Evolutionary conservation across 2,329 filamentous ascomycete species (phyloP).

Genomic region (Fusarium nurragi): DNA sequence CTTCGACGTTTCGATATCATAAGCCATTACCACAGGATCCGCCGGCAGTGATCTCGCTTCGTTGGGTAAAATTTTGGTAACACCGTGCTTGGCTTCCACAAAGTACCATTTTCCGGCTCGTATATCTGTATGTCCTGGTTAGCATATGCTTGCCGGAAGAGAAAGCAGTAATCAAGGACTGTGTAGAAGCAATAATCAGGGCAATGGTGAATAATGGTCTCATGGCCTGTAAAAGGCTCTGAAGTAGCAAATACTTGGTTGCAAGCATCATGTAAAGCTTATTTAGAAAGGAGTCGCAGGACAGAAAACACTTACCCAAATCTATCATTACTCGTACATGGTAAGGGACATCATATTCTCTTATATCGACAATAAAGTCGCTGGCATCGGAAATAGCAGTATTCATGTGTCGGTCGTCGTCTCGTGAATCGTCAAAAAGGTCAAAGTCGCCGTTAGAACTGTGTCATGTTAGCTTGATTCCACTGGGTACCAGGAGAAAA

Average conservation of each 20-base stretch:
- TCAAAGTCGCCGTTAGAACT: conserved; percentile 84
- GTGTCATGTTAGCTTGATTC: conserved; percentile 27
- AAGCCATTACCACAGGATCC: conserved; percentile 98
- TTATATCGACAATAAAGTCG: conserved; percentile 97
- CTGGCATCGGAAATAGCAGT: conserved; percentile 84
- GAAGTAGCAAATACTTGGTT: conserved; percentile 99
- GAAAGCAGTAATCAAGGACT: not conserved
- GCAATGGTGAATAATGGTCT: conserved; percentile 92
- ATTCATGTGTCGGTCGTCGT: conserved; percentile 81
- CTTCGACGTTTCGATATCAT: conserved; percentile 98
- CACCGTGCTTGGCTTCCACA: conserved; percentile 91
- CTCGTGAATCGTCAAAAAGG: conserved; percentile 89
- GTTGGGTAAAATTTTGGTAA: conserved; percentile 83
- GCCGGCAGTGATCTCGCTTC: conserved; percentile 89
- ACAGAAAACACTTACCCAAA: conserved; percentile 64
- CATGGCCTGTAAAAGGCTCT: conserved; percentile 91
- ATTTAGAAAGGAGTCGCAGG: not conserved
- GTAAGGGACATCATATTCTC: conserved; percentile 99
- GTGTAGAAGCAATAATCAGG: conserved; percentile 67
- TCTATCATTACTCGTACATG: conserved; percentile 99
- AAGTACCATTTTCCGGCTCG: conserved; percentile 97
- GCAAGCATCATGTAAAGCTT: conserved; percentile 80
- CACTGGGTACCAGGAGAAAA: conserved; percentile 26
- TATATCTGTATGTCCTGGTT: conserved; percentile 71
- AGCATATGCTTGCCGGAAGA: conserved; percentile 2